Conservation (phyloP, 78 protist genomes). For the Chrysochromulina tobinii region DNA sequence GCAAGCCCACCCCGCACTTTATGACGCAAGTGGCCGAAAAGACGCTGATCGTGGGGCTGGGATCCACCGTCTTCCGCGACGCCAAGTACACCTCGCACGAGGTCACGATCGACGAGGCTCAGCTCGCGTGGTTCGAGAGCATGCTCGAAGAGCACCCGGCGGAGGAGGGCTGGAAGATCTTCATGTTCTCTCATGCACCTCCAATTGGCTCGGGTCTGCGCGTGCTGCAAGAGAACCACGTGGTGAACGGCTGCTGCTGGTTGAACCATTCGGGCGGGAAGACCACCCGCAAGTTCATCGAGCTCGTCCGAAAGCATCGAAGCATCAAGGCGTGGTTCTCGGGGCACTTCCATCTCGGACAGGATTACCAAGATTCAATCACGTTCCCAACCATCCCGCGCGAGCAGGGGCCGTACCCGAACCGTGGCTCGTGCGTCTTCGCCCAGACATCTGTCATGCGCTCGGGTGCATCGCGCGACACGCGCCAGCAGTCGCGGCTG, state of each 20-base stretch:
- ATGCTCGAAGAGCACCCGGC: not conserved
- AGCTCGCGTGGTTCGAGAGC: constrained; percentile 19
- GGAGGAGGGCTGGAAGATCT: not conserved
- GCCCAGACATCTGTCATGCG: not conserved
- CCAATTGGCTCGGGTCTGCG: constrained; percentile 12
- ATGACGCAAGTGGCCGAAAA: not conserved
- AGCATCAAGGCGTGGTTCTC: not conserved
- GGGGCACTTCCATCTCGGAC: constrained; percentile 25
- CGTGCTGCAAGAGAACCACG: not conserved
- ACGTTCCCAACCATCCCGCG: not conserved
- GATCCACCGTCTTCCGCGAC: not conserved
- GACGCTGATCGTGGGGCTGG: constrained; percentile 6
- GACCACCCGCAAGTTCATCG: not conserved
- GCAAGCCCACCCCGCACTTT: not conserved
- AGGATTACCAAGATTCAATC: constrained; percentile 6
- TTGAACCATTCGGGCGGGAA: not conserved
- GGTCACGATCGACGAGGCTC: not conserved
- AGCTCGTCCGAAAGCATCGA: not conserved
- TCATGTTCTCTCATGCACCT: constrained; percentile 16
- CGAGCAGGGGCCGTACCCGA: too few relatives aligned
- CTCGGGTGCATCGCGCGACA: not conserved
- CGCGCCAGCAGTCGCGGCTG: not conserved
- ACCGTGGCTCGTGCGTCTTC: not conserved
- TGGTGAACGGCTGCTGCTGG: constrained; percentile 18
- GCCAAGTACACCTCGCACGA: not conserved